A percentile compares a stretch with the other conserved stretches of the same genome.
Conservation (phyloP, 2,329 filamentous ascomycete genomes). For the Venturia aucupariae region DNA sequence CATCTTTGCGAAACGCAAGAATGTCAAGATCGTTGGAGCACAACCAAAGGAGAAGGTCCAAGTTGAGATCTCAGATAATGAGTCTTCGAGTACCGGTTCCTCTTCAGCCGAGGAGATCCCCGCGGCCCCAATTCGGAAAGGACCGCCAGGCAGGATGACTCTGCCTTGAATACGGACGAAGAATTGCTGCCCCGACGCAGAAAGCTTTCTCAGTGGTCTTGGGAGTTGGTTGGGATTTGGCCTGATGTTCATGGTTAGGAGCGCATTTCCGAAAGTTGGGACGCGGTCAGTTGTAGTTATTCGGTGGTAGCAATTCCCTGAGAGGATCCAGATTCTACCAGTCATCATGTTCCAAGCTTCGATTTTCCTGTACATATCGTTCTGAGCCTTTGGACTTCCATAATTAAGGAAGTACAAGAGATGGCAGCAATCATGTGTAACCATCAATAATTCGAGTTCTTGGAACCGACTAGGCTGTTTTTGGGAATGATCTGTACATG, state of each 20-base stretch:
- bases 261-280: neutral
- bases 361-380: neutral
- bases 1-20: constrained; percentile 26
- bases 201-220: neutral
- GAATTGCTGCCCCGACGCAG: neutral
- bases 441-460: neutral
- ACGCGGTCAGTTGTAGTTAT: neutral
- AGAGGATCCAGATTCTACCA: neutral
- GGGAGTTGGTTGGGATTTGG: neutral
- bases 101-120: neutral
- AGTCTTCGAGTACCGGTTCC: neutral
- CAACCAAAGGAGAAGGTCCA: neutral
- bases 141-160: constrained; percentile 3
- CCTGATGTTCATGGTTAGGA: neutral
- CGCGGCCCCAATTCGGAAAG: neutral
- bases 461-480: neutral
- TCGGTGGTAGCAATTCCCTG: neutral
- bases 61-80: neutral
- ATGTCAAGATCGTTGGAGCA: constrained; percentile 25
- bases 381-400: neutral
- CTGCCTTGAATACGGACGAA: neutral
- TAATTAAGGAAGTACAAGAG: neutral
- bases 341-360: neutral
- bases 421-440: neutral
- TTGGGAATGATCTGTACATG: neutral